Evolutionary conservation across 495 filamentous ascomycete species (phyloP).

Genomic region (Neurospora cerealis): DNA sequence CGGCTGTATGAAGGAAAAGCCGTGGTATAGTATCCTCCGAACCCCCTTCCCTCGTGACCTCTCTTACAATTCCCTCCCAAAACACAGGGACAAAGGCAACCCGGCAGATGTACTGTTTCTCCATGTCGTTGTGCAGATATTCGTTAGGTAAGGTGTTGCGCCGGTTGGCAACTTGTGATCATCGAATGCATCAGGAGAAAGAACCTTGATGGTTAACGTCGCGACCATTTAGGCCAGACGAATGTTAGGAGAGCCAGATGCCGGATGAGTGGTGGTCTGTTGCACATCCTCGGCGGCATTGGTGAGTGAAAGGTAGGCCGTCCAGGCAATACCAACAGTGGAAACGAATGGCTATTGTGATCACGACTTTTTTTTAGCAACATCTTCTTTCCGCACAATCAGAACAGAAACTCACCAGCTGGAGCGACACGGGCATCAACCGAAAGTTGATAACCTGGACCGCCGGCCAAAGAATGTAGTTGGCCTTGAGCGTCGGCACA

Average conservation of each 20-base stretch:
- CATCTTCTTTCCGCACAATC: background rate
- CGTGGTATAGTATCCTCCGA: background rate
- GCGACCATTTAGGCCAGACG: constrained; percentile 7
- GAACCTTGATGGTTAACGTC: background rate
- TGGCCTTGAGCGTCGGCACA: constrained; percentile 86
- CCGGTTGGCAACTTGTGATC: background rate
- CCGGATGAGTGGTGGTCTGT: constrained; percentile 7
- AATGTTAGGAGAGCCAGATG: constrained; percentile 23
- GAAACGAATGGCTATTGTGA: constrained; percentile 83
- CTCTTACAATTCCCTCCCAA: background rate
- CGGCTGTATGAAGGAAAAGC: background rate
- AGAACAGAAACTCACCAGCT: constrained; percentile 61
- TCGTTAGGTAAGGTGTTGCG: background rate
- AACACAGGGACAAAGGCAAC: background rate
- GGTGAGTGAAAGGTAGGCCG: constrained; percentile 91
- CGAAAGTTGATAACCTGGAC: constrained; percentile 98
- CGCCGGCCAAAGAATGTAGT: constrained; percentile 90
- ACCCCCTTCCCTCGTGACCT: background rate
- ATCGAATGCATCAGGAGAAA: background rate
- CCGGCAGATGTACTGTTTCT: background rate
- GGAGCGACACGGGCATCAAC: constrained; percentile 88
- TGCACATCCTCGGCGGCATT: constrained; percentile 68
- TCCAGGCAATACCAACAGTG: constrained; percentile 96
- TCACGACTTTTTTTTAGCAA: background rate
- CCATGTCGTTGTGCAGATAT: background rate